Percentiles rank a stretch among this genome's conserved stretches.
Conservation (phyloP, 2,329 filamentous ascomycete genomes). For the Lasiodiplodia sp. region DNA sequence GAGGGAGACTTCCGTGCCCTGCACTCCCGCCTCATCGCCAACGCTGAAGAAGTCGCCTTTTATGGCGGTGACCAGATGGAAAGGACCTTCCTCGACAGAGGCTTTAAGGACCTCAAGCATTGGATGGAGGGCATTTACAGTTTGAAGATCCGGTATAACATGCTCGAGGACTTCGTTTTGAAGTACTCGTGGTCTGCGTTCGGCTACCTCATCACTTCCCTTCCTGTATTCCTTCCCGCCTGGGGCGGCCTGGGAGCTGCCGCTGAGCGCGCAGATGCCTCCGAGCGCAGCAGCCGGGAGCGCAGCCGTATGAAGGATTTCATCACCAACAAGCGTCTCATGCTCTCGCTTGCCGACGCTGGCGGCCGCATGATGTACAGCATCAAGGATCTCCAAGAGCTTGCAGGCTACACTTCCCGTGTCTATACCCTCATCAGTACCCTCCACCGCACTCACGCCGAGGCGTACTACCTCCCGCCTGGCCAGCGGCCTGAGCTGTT, state of each 20-base stretch:
- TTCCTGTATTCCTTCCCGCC: slow-evolving; percentile 92
- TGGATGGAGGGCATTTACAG: slow-evolving; percentile 99
- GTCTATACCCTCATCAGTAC: slow-evolving; percentile 97
- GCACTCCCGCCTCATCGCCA: slow-evolving; percentile 91
- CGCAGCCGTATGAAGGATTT: slow-evolving; percentile 95
- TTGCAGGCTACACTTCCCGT: slow-evolving; percentile 93
- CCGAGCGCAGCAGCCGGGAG: slow-evolving; percentile 67
- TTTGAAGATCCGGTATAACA: slow-evolving; percentile 97
- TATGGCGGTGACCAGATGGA: slow-evolving; percentile 97
- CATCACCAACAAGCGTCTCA: slow-evolving; percentile 97
- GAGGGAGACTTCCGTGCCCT: slow-evolving; percentile 94
- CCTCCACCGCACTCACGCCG: slow-evolving; percentile 89
- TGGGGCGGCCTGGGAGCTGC: slow-evolving; percentile 86
- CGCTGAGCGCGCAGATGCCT: slow-evolving; percentile 66
- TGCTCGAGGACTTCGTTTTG: slow-evolving; percentile 95
- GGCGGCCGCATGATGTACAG: slow-evolving; percentile 99
- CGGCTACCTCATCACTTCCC: slow-evolving; percentile 89
- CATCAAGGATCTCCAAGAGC: slow-evolving; percentile 95
- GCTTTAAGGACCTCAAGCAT: slow-evolving; percentile 89
- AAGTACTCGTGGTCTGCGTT: slow-evolving; percentile 99
- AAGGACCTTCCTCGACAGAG: slow-evolving; percentile 87
- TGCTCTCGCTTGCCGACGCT: slow-evolving; percentile 95
- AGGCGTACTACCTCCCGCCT: slow-evolving; percentile 77
- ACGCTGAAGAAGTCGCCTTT: slow-evolving; percentile 97
- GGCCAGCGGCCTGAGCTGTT: slow-evolving; percentile 79